phyloP scores from a whole-genome alignment of 2,329 filamentous ascomycete genomes.

The Cladosporium sp. region DNA sequence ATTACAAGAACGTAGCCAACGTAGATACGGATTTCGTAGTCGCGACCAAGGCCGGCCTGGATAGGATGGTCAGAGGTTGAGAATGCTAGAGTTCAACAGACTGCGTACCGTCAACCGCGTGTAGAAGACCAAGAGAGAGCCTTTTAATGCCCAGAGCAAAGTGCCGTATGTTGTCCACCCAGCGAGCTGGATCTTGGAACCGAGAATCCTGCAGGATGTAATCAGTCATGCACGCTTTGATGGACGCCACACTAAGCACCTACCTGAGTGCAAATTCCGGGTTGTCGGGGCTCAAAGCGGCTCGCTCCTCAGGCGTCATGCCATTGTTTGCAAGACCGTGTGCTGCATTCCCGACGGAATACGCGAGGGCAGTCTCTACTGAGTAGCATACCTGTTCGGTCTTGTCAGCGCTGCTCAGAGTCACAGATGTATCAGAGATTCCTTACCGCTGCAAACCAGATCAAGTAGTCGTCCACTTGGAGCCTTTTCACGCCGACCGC shows the following conservation, averaged over 20 bases:
- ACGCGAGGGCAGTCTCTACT: conserved; percentile 3
- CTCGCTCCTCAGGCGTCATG: conserved; percentile 6
- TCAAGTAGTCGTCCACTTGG: conserved; percentile 3
- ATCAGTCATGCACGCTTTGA: neutral
- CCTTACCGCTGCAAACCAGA: conserved; percentile 7
- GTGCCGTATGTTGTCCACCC: conserved; percentile 9
- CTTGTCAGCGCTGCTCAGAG: neutral
- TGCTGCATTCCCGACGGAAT: conserved; percentile 8
- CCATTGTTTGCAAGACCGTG: conserved; percentile 11
- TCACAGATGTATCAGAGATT: neutral
- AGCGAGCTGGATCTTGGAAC: conserved; percentile 9
- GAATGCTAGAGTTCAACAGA: neutral
- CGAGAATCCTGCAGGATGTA: neutral
- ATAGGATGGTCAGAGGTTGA: neutral
- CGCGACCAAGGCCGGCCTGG: conserved; percentile 1
- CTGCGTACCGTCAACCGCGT: conserved; percentile 4
- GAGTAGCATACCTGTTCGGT: conserved; percentile 6
- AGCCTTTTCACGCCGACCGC: conserved; percentile 1
- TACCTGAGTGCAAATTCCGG: conserved; percentile 8
- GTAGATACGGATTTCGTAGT: conserved; percentile 12
- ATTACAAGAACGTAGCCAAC: conserved; percentile 5
- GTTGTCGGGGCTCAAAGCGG: conserved; percentile 1
- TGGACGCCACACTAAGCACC: neutral
- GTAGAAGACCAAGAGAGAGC: conserved; percentile 8
- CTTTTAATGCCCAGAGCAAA: conserved; percentile 7